phyloP scores from a whole-genome alignment of 2,329 filamentous ascomycete species.

The Ophiosphaerella narmari region DNA sequence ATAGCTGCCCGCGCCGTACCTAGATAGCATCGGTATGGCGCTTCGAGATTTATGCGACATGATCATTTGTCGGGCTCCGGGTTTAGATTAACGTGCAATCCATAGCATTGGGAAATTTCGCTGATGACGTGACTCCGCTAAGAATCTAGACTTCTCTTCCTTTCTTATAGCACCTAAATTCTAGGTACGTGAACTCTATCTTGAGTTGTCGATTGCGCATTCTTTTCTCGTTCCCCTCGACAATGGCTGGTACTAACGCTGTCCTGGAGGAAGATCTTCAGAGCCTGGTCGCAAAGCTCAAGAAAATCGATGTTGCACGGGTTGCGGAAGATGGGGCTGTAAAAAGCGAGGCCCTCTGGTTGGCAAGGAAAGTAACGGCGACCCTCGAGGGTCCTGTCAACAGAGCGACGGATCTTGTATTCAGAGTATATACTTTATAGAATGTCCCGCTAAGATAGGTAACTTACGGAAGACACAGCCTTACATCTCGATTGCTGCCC shows the following conservation, averaged over 20 bases:
- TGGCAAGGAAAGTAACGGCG: slow-evolving; percentile 5
- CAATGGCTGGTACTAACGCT: neutral
- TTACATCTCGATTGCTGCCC: slow-evolving; percentile 5
- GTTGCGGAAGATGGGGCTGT: neutral
- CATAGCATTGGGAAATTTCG: no score
- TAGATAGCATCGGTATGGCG: neutral
- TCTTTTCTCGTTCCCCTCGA: neutral
- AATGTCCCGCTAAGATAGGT: neutral
- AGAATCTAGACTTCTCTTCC: neutral
- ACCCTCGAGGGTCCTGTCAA: slow-evolving; percentile 10
- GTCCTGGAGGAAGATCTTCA: neutral
- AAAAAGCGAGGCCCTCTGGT: neutral
- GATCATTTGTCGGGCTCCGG: no score
- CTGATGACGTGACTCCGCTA: no score
- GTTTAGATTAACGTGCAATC: no score
- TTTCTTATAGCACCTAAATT: neutral
- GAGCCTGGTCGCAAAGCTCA: neutral
- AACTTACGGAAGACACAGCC: neutral
- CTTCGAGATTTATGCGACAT: neutral
- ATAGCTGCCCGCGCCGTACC: neutral
- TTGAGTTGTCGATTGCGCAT: neutral
- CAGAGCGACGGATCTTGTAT: slow-evolving; percentile 12
- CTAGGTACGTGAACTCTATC: neutral
- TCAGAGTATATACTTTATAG: slow-evolving; percentile 3
- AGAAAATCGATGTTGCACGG: neutral